Evolutionary conservation across 257 asterid species (phyloP).

Genomic region (Lantana camara): DNA sequence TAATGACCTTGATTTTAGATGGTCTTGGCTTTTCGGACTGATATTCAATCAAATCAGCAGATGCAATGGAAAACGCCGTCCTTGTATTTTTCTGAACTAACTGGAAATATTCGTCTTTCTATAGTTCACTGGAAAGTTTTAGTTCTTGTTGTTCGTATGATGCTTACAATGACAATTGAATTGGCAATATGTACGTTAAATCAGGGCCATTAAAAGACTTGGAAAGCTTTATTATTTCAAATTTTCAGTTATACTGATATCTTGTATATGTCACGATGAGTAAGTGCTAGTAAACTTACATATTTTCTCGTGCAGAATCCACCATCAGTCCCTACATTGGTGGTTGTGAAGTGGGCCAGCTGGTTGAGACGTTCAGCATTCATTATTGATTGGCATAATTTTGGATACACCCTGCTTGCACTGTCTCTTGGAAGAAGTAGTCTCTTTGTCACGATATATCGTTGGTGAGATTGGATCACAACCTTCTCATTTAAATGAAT

Average conservation of each 20-base stretch:
- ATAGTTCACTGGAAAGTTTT: neutral
- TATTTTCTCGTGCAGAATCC: constrained; percentile 71
- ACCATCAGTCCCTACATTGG: constrained; percentile 96
- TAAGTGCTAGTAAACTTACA: constrained; percentile 16
- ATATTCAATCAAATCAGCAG: constrained; percentile 10
- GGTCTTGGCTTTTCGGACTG: constrained; percentile 12
- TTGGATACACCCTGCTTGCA: constrained; percentile 87
- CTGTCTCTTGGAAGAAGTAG: constrained; percentile 84
- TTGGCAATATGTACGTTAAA: no score
- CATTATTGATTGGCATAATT: constrained; percentile 94
- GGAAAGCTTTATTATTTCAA: constrained; percentile 2
- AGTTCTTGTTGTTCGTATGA: neutral
- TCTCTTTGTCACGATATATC: constrained; percentile 73
- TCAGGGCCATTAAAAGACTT: constrained; percentile 18
- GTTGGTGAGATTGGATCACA: constrained; percentile 52
- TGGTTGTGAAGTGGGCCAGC: constrained; percentile 92
- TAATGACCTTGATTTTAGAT: constrained; percentile 6
- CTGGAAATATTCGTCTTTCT: neutral
- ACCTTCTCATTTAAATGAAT: constrained; percentile 12
- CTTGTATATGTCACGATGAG: neutral
- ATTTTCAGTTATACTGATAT: neutral
- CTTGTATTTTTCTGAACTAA: neutral
- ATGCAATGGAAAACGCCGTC: constrained; percentile 8
- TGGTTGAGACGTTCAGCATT: constrained; percentile 75
- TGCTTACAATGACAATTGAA: neutral